phyloP scores from a whole-genome alignment of 2,329 filamentous ascomycete species.

The Fusarium goolgardi region DNA sequence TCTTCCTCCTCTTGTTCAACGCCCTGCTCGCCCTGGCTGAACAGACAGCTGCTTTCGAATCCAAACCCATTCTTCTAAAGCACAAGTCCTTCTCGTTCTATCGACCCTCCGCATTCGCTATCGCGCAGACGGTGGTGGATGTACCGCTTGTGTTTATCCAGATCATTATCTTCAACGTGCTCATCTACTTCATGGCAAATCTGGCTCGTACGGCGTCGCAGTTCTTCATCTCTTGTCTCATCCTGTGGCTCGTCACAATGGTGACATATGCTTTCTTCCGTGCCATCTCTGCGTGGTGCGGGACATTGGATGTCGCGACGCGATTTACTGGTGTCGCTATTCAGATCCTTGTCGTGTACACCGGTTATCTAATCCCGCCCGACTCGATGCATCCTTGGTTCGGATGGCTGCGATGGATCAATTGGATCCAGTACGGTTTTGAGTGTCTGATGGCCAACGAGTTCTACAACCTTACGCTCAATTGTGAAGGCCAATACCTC shows the following conservation, averaged over 20 bases:
- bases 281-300: slow-evolving; percentile 68
- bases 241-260: slow-evolving; percentile 69
- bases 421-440: slow-evolving; percentile 75
- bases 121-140: slow-evolving; percentile 70
- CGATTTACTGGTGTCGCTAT: slow-evolving; percentile 67
- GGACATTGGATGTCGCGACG: slow-evolving; percentile 72
- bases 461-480: slow-evolving; percentile 65
- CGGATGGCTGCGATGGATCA: slow-evolving; percentile 78
- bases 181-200: slow-evolving; percentile 82
- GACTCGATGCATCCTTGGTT: slow-evolving; percentile 66
- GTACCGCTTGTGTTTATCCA: slow-evolving; percentile 71
- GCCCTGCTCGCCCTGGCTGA: slow-evolving; percentile 79
- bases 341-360: slow-evolving; percentile 74
- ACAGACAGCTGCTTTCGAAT: slow-evolving; percentile 72
- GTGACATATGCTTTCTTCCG: slow-evolving; percentile 69
- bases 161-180: slow-evolving; percentile 74
- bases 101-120: slow-evolving; percentile 66
- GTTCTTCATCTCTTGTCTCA: slow-evolving; percentile 74
- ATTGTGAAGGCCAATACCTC: slow-evolving; percentile 68
- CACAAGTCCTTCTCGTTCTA: slow-evolving; percentile 79
- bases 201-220: slow-evolving; percentile 73
- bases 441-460: slow-evolving; percentile 77
- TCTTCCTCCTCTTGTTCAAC: slow-evolving; percentile 66
- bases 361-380: slow-evolving; percentile 72
- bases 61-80: slow-evolving; percentile 74